Base-by-base conservation (phyloP, 2,329 filamentous ascomycete genomes). In the Monosporascus ibericus region DNA sequence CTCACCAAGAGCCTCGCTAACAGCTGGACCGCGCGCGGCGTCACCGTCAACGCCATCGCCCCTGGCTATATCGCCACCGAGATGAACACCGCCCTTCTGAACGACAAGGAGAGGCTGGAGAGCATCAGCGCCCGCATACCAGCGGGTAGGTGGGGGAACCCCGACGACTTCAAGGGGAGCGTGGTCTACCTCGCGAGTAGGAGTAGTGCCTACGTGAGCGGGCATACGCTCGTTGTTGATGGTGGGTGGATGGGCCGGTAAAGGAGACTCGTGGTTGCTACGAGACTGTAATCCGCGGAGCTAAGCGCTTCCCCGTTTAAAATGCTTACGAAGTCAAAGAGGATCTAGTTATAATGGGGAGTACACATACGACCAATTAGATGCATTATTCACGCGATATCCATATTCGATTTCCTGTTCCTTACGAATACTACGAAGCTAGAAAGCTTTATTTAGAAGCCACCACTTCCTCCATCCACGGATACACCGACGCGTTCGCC, bases 61-160 rank as follows among this genome's bases (percentile, higher is more conserved):
- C 91, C 91, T 0, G 91, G 91, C 0, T 95, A 95, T 70, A 88
- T 95, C 60, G 87, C 82, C 47, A 95, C 91, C n/a, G 91, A 95
- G 55, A 96, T 96, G 92, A 96, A 95, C 69, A 80, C 79, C 60
- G 90, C 90, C 3, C 70, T 96, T 63, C 80, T 95, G 46, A 79
- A 84, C 49, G 84, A 96, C 69, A 72, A 80, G 62, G 80, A 79
- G 58, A 75, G 90, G 22, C 78, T 87, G 56, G 81, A 77, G 56
- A 85, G 85, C 63, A 95, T 96, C 60, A 79, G 88, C 64, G 84
- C 83, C 37, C 77, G 90, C 50, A 95, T 95, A 63, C 91, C 91
- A 0, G 88, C 88, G 1, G 90, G 87, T 0, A 75, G 88, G 60
- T 95, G 90, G 90, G 90, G 90, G 0, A 77, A 68, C 11, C 87